Evolutionary conservation across 176 grass and related monocot genomes (phyloP).

Genomic region (Thinopyrum elongatum): DNA sequence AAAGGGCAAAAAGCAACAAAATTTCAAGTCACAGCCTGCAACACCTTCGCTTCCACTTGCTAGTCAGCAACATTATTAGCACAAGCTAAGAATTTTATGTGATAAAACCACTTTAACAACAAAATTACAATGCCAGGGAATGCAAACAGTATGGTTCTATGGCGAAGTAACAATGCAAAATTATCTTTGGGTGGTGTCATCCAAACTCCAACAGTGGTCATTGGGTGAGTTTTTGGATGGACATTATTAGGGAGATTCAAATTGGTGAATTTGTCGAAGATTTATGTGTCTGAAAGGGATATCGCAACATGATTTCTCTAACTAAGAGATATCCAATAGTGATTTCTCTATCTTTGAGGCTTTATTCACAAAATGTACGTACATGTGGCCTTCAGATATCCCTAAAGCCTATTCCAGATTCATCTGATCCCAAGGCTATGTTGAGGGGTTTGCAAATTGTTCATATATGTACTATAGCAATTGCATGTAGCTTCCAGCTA

Average conservation of each 20-base stretch:
- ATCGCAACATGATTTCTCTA: background rate
- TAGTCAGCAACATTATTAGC: background rate
- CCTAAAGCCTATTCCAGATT: background rate
- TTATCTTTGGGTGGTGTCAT: constrained; percentile 9
- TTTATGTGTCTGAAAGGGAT: background rate
- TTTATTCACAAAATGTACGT: background rate
- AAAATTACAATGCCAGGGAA: constrained; percentile 9
- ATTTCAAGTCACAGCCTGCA: background rate
- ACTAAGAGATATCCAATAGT: background rate
- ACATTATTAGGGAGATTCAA: background rate
- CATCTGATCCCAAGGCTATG: background rate
- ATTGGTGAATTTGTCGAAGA: background rate
- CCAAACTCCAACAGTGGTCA: background rate
- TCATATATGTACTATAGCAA: background rate
- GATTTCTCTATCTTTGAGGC: background rate
- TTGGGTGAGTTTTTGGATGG: background rate
- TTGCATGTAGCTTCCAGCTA: background rate
- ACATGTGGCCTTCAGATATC: background rate
- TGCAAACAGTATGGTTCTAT: constrained; percentile 24
- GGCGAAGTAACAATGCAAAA: background rate
- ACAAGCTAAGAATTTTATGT: background rate
- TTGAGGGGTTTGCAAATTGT: background rate
- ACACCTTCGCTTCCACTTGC: background rate
- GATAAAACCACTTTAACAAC: constrained; percentile 1
- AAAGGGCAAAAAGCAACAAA: background rate